Percentiles rank a stretch among this genome's conserved stretches.
Evolutionary conservation across 306 rosid species (phyloP).

Genomic region (Astragalus membranaceus): DNA sequence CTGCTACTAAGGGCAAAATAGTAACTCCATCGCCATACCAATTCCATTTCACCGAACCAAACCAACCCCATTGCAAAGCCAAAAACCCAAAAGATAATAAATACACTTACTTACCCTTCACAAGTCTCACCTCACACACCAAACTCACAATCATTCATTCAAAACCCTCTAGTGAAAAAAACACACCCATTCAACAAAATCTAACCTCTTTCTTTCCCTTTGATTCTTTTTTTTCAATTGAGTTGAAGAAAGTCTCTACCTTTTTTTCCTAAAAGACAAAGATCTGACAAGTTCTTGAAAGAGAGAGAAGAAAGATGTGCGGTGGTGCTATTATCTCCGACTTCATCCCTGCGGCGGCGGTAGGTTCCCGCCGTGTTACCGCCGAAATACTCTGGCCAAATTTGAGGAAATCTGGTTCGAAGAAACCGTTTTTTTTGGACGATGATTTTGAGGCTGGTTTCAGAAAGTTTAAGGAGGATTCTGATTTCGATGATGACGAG

Average conservation of each 20-base stretch:
- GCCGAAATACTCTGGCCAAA: conserved; percentile 66
- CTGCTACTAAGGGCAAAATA: conserved; percentile 21
- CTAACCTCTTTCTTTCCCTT: neutral
- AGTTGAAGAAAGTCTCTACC: conserved; percentile 7
- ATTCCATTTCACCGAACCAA: neutral
- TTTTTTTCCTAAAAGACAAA: neutral
- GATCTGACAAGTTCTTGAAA: neutral
- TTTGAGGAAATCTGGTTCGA: conserved; percentile 40
- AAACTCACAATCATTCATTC: conserved; percentile 2
- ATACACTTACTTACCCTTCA: neutral
- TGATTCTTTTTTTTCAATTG: neutral
- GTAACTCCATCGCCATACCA: conserved; percentile 8
- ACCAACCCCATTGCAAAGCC: too few species aligned
- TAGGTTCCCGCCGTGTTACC: conserved; percentile 38
- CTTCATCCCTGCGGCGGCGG: conserved; percentile 48
- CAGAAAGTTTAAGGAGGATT: conserved; percentile 75
- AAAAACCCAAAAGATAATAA: neutral
- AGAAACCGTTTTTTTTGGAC: conserved; percentile 33
- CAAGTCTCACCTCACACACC: conserved; percentile 1
- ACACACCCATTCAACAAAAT: neutral
- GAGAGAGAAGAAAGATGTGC: conserved; percentile 43
- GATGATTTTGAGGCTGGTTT: conserved; percentile 90
- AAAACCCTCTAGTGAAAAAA: neutral
- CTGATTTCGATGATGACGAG: conserved; percentile 55
- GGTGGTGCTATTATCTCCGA: conserved; percentile 98